phyloP scores from a whole-genome alignment of 2,329 filamentous ascomycete genomes.

The Arthrobotrys pseudoclavata region DNA sequence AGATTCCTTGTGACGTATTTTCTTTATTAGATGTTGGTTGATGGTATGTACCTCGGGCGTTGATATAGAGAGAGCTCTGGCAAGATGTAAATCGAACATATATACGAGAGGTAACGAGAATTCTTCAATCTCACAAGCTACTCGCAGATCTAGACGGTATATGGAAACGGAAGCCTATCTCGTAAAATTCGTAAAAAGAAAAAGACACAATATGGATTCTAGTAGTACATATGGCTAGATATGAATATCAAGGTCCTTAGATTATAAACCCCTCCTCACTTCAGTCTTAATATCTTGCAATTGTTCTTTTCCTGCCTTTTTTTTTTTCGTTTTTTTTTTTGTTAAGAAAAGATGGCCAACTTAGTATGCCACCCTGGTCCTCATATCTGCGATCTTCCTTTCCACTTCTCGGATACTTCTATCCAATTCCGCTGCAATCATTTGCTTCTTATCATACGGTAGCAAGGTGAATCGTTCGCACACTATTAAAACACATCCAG shows the following conservation, averaged over 20 bases:
- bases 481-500: slow-evolving; percentile 66
- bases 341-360: background rate
- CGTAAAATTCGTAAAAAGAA: slow-evolving; percentile 10
- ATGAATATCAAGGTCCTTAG: background rate
- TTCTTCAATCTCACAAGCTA: no score
- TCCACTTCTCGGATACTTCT: slow-evolving; percentile 93
- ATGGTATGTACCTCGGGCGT: no score
- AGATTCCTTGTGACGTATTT: no score
- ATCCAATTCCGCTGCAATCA: slow-evolving; percentile 93
- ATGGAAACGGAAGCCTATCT: background rate
- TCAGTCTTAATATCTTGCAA: background rate
- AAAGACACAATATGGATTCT: background rate
- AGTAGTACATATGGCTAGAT: slow-evolving; percentile 8
- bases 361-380: slow-evolving; percentile 64
- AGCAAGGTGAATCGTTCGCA: slow-evolving; percentile 91
- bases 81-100: no score
- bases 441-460: slow-evolving; percentile 88
- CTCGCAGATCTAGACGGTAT: no score
- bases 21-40: no score
- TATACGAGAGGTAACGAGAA: no score
- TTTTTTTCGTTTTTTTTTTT: background rate
- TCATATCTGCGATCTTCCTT: slow-evolving; percentile 81
- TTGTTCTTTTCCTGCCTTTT: background rate
- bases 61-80: no score
- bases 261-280: background rate